Evolutionary conservation across 2,329 filamentous ascomycete genomes (phyloP).

Genomic region (Diplodia corticola): DNA sequence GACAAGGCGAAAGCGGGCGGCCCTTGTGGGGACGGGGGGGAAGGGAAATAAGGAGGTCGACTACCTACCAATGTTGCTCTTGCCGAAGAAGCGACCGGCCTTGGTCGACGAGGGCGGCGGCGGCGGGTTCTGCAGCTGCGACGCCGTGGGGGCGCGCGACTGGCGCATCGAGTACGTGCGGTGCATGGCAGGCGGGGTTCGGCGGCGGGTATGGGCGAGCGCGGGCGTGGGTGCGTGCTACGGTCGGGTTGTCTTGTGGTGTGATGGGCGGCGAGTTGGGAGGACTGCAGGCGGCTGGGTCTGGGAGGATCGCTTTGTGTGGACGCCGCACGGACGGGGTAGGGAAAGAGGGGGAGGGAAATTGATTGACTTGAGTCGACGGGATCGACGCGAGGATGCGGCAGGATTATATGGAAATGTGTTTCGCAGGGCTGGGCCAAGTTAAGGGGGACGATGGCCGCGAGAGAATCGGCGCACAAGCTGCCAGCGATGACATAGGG

Average conservation of each 20-base stretch:
- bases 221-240: neutral
- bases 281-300: neutral
- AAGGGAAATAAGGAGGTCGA: neutral
- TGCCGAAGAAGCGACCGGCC: slow-evolving; percentile 83
- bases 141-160: slow-evolving; percentile 91
- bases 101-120: slow-evolving; percentile 92
- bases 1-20: slow-evolving; percentile 5
- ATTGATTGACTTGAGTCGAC: slow-evolving; percentile 16
- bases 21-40: neutral
- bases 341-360: neutral
- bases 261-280: neutral
- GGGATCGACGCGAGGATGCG: slow-evolving; percentile 10
- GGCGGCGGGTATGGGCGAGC: neutral
- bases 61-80: slow-evolving; percentile 76
- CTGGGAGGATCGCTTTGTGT: neutral
- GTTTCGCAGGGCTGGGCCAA: slow-evolving; percentile 4
- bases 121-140: slow-evolving; percentile 86
- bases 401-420: slow-evolving; percentile 15
- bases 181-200: slow-evolving; percentile 66
- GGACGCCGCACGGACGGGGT: slow-evolving; percentile 12
- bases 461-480: neutral
- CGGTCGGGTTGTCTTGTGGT: neutral
- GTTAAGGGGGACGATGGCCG: neutral
- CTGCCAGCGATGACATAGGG: neutral
- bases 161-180: slow-evolving; percentile 99